Conservation (phyloP, 2,329 filamentous ascomycete genomes). For the Dactylellina haptotyla region DNA sequence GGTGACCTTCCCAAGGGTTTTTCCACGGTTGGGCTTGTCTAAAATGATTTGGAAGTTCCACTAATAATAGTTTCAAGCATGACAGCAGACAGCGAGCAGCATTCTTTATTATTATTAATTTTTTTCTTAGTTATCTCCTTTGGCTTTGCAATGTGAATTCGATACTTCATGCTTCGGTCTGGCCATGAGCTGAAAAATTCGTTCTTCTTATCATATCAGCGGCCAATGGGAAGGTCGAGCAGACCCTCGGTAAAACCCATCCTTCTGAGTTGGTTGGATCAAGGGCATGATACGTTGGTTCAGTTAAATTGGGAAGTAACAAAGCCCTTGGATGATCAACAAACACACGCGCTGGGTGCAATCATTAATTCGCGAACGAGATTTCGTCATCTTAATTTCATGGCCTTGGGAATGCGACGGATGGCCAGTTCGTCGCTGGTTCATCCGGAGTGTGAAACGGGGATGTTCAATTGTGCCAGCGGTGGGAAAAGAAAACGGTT, state of each 20-base stretch:
- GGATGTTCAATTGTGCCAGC: neutral
- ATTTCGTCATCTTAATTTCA: slow-evolving; percentile 50
- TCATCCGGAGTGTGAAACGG: slow-evolving; percentile 33
- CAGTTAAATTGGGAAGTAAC: slow-evolving; percentile 47
- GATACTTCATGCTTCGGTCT: too few species aligned
- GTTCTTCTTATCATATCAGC: slow-evolving; percentile 30
- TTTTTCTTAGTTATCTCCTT: too few species aligned
- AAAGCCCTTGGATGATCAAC: slow-evolving; percentile 40
- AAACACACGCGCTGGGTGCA: neutral
- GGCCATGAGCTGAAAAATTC: slow-evolving; percentile 14
- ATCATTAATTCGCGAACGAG: slow-evolving; percentile 26
- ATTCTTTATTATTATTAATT: too few species aligned
- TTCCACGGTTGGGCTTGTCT: slow-evolving; percentile 32
- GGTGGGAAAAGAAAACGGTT: neutral
- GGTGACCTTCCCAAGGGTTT: neutral
- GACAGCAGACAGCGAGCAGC: neutral
- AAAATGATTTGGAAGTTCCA: slow-evolving; percentile 1
- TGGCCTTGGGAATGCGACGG: neutral
- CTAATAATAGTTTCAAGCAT: slow-evolving; percentile 19
- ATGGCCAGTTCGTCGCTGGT: slow-evolving; percentile 10
- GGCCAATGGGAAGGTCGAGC: slow-evolving; percentile 47
- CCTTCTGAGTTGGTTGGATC: slow-evolving; percentile 30
- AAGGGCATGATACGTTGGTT: slow-evolving; percentile 46
- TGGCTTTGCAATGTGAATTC: neutral
- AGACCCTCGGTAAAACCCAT: slow-evolving; percentile 29